Percentiles rank a stretch among this genome's conserved stretches.
Evolutionary conservation across 148 eudicot species (phyloP).

Genomic region (Gaultheria prostrata): DNA sequence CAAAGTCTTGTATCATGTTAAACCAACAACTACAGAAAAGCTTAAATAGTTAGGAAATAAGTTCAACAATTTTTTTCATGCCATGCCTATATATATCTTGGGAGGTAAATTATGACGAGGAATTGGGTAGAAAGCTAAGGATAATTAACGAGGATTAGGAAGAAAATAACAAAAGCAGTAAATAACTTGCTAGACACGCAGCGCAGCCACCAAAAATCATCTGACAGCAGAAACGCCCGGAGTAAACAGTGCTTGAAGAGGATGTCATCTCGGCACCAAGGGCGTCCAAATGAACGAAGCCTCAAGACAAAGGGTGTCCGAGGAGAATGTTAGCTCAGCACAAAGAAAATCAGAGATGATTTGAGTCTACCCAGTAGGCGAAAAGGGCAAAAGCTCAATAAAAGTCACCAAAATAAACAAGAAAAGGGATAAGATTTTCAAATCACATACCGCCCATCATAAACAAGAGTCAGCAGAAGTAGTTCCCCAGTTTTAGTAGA

Average conservation of each 20-base stretch:
- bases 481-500: constrained; percentile 93
- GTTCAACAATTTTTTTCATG: not conserved
- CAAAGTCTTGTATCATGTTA: not conserved
- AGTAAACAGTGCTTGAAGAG: not conserved
- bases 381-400: not conserved
- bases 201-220: not conserved
- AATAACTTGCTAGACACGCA: not conserved
- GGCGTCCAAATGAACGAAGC: not conserved
- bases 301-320: not conserved
- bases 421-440: no score
- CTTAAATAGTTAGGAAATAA: not conserved
- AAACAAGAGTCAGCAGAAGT: constrained; percentile 82
- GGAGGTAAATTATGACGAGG: not conserved
- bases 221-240: not conserved
- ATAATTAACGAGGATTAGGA: not conserved
- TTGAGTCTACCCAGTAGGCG: not conserved
- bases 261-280: not conserved
- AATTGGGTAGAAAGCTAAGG: not conserved
- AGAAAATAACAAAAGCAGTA: not conserved
- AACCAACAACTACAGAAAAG: not conserved
- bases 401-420: not conserved
- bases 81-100: no score
- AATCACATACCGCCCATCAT: constrained; percentile 82
- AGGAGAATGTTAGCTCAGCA: not conserved
- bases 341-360: not conserved